phyloP scores from a whole-genome alignment of 768 basidiomycete species.

The Lactarius deliciosus region DNA sequence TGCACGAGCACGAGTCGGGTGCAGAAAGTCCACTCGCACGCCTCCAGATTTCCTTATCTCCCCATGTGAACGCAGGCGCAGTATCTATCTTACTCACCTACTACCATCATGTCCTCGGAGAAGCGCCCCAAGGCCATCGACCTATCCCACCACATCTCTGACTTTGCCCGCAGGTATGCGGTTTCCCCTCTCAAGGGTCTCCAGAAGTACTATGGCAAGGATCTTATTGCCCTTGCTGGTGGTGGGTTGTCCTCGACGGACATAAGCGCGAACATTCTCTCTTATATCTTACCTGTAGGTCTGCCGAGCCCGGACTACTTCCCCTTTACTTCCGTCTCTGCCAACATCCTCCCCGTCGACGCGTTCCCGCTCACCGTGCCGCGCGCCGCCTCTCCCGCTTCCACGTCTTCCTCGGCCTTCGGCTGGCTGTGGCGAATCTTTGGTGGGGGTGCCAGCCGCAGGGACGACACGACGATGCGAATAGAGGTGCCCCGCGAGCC shows the following conservation, averaged over 20 bases:
- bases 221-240: constrained; percentile 64
- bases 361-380: constrained; percentile 45
- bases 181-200: constrained; percentile 65
- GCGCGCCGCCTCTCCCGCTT: constrained; percentile 15
- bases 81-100: neutral
- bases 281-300: constrained; percentile 39
- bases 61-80: no score
- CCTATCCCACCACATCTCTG: constrained; percentile 71
- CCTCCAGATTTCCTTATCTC: neutral
- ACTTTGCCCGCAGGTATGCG: constrained; percentile 47
- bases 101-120: constrained; percentile 35
- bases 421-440: constrained; percentile 64
- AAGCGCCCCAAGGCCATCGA: constrained; percentile 54
- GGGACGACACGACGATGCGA: constrained; percentile 45
- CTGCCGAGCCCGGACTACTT: constrained; percentile 68
- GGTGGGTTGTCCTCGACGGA: constrained; percentile 41
- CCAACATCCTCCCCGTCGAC: constrained; percentile 50
- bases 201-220: constrained; percentile 58
- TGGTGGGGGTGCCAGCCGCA: constrained; percentile 30
- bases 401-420: constrained; percentile 37
- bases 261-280: neutral
- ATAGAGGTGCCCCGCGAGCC: constrained; percentile 65
- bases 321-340: constrained; percentile 62
- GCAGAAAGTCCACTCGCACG: neutral
- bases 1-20: neutral